A percentile compares a stretch with the other conserved stretches of the same genome.
Conservation (phyloP, 306 rosid genomes). For the Gastrolobium bilobum region DNA sequence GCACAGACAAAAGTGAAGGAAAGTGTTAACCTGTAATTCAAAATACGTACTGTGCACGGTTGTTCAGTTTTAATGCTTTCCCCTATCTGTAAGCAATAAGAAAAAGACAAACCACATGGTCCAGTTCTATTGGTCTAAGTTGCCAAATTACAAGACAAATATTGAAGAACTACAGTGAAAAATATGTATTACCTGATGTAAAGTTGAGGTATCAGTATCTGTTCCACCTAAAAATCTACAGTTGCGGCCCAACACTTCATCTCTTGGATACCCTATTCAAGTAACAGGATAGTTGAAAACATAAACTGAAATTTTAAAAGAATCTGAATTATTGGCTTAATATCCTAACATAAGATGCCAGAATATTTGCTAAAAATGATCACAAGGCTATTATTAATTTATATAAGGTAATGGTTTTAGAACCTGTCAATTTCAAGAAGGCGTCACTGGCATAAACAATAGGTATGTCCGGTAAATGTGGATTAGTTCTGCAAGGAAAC, state of each 20-base stretch:
- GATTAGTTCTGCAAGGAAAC: conserved; percentile 81
- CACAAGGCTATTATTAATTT: conserved; percentile 14
- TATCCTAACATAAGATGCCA: conserved; percentile 40
- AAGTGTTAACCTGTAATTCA: conserved; percentile 95
- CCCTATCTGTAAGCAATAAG: conserved; percentile 71
- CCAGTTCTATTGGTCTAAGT: conserved; percentile 39
- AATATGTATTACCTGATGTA: conserved; percentile 60
- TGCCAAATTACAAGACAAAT: conserved; percentile 31
- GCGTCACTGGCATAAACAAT: conserved; percentile 93
- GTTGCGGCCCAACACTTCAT: conserved; percentile 88
- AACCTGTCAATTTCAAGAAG: conserved; percentile 92
- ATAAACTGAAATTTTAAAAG: not conserved
- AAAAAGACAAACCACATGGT: conserved; percentile 34
- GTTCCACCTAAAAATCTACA: conserved; percentile 86
- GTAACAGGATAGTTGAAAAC: conserved; percentile 38
- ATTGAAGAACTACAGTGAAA: conserved; percentile 8
- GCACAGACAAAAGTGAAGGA: conserved; percentile 43
- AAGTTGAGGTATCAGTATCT: conserved; percentile 70
- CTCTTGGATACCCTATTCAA: conserved; percentile 74
- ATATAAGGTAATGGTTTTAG: conserved; percentile 23
- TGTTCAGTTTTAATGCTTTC: conserved; percentile 72
- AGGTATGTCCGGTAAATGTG: conserved; percentile 83
- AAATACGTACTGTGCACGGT: conserved; percentile 91
- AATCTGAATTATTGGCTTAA: conserved; percentile 15
- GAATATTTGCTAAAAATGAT: conserved; percentile 16